Evolutionary conservation across 148 eudicot species (phyloP).

Genomic region (Vaccinium corymbosum): DNA sequence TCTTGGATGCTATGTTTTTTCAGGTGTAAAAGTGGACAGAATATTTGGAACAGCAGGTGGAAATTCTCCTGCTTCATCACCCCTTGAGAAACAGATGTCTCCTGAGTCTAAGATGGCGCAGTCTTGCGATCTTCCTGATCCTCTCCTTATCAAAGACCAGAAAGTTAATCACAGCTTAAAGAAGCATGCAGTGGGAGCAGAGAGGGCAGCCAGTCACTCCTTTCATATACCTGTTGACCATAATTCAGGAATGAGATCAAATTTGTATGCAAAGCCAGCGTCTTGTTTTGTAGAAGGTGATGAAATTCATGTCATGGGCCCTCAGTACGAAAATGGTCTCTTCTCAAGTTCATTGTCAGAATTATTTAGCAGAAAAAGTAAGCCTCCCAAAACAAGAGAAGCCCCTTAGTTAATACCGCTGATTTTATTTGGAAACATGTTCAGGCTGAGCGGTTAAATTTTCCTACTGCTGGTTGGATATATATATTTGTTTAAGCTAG

Average conservation of each 20-base stretch:
- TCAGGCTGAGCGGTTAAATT: neutral
- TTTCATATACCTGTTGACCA: constrained; percentile 40
- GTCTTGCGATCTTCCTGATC: constrained; percentile 32
- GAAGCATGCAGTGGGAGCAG: constrained; percentile 49
- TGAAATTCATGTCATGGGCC: constrained; percentile 33
- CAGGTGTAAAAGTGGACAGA: constrained; percentile 33
- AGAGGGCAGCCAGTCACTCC: constrained; percentile 44
- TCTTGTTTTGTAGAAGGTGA: constrained; percentile 32
- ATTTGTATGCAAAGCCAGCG: constrained; percentile 27
- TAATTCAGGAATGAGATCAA: constrained; percentile 31
- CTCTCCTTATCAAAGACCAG: constrained; percentile 28
- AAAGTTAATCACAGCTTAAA: constrained; percentile 37
- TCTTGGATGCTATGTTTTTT: constrained; percentile 16
- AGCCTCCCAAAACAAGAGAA: constrained; percentile 15
- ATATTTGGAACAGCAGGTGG: constrained; percentile 21
- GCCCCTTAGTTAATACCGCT: neutral
- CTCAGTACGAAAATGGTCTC: constrained; percentile 62
- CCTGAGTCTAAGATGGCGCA: constrained; percentile 36
- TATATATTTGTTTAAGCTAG: constrained; percentile 8
- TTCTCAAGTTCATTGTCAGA: constrained; percentile 82
- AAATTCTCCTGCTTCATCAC: constrained; percentile 39
- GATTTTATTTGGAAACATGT: neutral
- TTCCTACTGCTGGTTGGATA: neutral
- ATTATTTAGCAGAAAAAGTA: constrained; percentile 61
- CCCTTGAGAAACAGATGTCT: constrained; percentile 38